Conservation (phyloP, 2,329 filamentous ascomycete species). For the Pseudogymnoascus pannorum region DNA sequence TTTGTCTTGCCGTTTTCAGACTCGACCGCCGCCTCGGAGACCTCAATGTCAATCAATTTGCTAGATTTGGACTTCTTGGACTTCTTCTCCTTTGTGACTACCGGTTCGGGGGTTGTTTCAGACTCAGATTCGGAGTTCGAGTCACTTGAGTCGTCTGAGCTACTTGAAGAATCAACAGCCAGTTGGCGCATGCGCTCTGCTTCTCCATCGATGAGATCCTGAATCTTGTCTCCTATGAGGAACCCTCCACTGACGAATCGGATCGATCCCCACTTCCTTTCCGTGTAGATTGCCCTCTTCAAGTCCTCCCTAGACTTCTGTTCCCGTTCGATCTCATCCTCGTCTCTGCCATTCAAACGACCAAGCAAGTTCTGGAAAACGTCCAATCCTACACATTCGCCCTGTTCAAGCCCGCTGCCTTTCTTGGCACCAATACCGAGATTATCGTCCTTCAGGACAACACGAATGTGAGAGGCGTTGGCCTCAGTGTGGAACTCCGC, state of each 20-base stretch:
- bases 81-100: conserved; percentile 19
- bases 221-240: conserved; percentile 49
- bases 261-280: conserved; percentile 70
- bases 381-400: conserved; percentile 74
- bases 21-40: conserved; percentile 15
- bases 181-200: conserved; percentile 26
- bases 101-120: not conserved
- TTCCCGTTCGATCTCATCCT: conserved; percentile 64
- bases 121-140: conserved; percentile 14
- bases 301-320: conserved; percentile 60
- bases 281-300: conserved; percentile 66
- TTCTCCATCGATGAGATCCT: conserved; percentile 36
- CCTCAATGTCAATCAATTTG: conserved; percentile 24
- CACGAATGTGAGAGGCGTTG: conserved; percentile 77
- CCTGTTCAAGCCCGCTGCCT: conserved; percentile 58
- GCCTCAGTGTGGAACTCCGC: conserved; percentile 69
- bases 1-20: conserved; percentile 18
- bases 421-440: conserved; percentile 79
- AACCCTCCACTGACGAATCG: conserved; percentile 84
- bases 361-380: conserved; percentile 82
- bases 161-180: conserved; percentile 13
- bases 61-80: conserved; percentile 19
- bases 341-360: conserved; percentile 79
- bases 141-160: conserved; percentile 12
- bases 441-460: conserved; percentile 82